These are phyloP conservation scores for Naganishia sp. DNA, from an alignment of 1,284 basidiomycete genomes.

Conservation along the genomic window DNA sequence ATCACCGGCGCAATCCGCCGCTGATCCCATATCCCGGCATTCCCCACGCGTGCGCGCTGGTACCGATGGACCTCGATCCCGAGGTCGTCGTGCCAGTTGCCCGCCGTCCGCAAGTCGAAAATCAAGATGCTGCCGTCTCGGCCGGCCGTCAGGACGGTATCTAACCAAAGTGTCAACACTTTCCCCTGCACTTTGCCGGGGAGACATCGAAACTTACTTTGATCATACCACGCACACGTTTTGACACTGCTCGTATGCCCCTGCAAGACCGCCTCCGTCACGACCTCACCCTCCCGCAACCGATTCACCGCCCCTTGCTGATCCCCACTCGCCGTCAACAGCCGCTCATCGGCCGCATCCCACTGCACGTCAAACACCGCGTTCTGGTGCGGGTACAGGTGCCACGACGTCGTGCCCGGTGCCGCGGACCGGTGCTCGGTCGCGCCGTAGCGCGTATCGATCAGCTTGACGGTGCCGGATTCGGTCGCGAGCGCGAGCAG, in stretches of 20 bases:
- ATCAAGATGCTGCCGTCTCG: conserved; percentile 54
- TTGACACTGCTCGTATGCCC: conserved; percentile 53
- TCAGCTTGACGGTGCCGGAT: conserved; percentile 8
- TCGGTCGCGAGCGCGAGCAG: conserved; percentile 10
- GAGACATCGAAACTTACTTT: conserved; percentile 25
- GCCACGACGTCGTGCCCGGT: too few relatives aligned
- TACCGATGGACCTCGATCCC: conserved; percentile 19
- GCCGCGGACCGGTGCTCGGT: background rate
- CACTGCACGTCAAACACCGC: conserved; percentile 77
- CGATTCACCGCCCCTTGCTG: conserved; percentile 39
- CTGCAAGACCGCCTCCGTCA: conserved; percentile 38
- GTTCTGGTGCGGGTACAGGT: conserved; percentile 65
- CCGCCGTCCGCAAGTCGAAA: conserved; percentile 48
- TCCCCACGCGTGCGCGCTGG: background rate
- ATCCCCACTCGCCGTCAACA: conserved; percentile 52
- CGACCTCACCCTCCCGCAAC: background rate
- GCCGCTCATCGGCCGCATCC: conserved; percentile 63
- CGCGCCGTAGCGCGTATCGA: conserved; percentile 3
- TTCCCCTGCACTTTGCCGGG: too few relatives aligned
- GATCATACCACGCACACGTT: conserved; percentile 46
- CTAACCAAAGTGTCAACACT: background rate
- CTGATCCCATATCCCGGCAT: conserved; percentile 4
- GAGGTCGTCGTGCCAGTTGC: background rate
- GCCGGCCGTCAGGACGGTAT: conserved; percentile 48
- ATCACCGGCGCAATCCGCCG: conserved; percentile 29